Base-by-base conservation (phyloP, 306 rosid species). In the Trifolium fragiferum region DNA sequence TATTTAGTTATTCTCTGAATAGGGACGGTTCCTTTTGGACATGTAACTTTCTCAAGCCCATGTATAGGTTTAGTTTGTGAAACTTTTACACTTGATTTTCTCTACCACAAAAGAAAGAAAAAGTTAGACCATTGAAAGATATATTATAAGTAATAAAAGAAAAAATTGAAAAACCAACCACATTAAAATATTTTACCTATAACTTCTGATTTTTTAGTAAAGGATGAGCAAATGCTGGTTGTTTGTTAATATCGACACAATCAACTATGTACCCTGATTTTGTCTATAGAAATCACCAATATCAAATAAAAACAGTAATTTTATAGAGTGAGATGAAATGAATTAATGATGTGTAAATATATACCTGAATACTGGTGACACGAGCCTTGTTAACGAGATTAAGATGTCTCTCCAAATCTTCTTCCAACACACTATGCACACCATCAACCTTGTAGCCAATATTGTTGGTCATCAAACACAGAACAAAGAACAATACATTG, bases 181-280 rank as follows among this genome's bases (percentile, higher is more conserved):
- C 13, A n/a, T 7, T 35, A 16, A 20, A 54, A 4, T 10, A 20
- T 4, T 20, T 54, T 37, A 60, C 76, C 65, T 69, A 57, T 4
- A 69, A 33, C 21, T 60, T 78, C 1, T 78, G 81, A 49, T 70
- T 70, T 2, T 78, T 61, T 12, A 78, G 0, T 13, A 69, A 35
- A 15, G 76, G 76, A 49, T 60, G 64, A 12, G 37, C 40, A 16
- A 78, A 78, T 4, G 76, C 38, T 1, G 72, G 38, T 50, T 78
- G 82, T 11, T 78, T 70, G 3, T 61, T 16, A 20, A 78, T 70
- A 3, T 78, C 72, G 50, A 78, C 59, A 43, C 82, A 78, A 50
- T 78, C 82, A 59, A 70, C 10, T 38, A 50, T 70, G 7, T 78
- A 4, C 0, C 77, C 82, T 12, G 37, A 61, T 15, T 61, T 62